phyloP scores from a whole-genome alignment of 495 filamentous ascomycete species.

The Xylaria grammica region DNA sequence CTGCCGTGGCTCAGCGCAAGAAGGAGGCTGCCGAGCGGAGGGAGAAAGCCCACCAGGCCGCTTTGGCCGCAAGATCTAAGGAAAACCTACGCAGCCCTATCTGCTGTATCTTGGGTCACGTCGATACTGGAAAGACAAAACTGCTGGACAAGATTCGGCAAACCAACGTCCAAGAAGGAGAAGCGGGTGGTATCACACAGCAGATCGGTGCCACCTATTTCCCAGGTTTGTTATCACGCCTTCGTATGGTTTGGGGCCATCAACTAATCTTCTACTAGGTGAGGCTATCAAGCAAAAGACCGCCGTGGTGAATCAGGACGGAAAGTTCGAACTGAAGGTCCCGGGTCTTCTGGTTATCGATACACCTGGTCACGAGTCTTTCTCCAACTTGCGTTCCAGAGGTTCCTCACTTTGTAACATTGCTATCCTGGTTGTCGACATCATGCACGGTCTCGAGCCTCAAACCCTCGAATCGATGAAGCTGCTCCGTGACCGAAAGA shows the following conservation, averaged over 20 bases:
- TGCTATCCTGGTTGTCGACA: conserved; percentile 98
- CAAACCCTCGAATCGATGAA: conserved; percentile 98
- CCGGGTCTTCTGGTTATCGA: conserved; percentile 97
- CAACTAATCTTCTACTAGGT: conserved; percentile 45
- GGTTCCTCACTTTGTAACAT: conserved; percentile 99
- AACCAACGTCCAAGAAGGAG: conserved; percentile 98
- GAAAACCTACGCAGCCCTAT: conserved; percentile 97
- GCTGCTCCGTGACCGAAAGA: conserved; percentile 89
- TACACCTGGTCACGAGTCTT: conserved; percentile 99
- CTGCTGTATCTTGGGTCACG: conserved; percentile 99
- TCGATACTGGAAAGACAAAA: conserved; percentile 99
- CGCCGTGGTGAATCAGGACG: conserved; percentile 86
- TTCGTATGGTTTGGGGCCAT: neutral
- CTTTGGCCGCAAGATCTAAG: conserved; percentile 87
- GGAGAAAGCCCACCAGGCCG: conserved; percentile 87
- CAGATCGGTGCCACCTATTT: conserved; percentile 99
- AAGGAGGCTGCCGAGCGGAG: conserved; percentile 89
- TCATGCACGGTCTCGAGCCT: conserved; percentile 99
- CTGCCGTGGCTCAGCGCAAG: conserved; percentile 74
- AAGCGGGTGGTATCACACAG: conserved; percentile 99
- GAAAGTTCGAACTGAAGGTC: conserved; percentile 94
- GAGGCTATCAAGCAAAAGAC: conserved; percentile 93
- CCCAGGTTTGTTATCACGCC: conserved; percentile 50
- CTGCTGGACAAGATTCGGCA: conserved; percentile 97
- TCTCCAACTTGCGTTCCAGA: conserved; percentile 95